Conservation (phyloP, 2,329 filamentous ascomycete species). For the Aureobasidium sp. region DNA sequence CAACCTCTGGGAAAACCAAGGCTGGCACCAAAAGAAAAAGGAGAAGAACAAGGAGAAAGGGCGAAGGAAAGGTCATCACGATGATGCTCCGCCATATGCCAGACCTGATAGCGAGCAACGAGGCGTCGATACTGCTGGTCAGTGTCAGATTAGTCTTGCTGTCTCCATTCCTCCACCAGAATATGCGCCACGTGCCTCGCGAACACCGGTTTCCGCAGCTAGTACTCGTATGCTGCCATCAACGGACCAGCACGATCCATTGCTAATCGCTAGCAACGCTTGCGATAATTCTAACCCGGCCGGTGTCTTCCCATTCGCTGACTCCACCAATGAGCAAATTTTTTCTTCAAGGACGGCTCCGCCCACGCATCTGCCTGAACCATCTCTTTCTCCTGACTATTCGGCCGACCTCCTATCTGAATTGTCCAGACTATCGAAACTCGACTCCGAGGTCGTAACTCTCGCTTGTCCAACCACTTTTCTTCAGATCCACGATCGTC, state of each 20-base stretch:
- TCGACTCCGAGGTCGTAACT: background rate
- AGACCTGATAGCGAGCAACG: background rate
- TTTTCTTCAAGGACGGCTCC: background rate
- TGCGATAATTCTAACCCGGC: background rate
- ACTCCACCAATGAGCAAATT: background rate
- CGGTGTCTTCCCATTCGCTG: background rate
- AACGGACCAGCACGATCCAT: background rate
- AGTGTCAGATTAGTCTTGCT: background rate
- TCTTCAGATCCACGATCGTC: background rate
- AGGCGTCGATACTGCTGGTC: background rate
- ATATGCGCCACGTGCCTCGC: background rate
- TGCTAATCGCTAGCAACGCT: background rate
- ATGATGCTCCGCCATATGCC: background rate
- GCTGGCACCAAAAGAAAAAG: background rate
- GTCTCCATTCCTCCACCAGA: background rate
- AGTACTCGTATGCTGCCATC: background rate
- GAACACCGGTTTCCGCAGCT: background rate
- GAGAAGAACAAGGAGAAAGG: background rate
- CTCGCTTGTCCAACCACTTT: background rate
- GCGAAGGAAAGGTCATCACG: background rate
- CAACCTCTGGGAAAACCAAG: background rate
- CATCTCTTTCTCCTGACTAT: conserved; percentile 2
- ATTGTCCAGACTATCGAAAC: background rate
- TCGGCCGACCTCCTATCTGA: conserved; percentile 1
- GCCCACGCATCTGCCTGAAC: background rate